These are phyloP conservation scores for Prunus yedoensis DNA, from an alignment of 331 rosid species.

Conservation along the genomic window DNA sequence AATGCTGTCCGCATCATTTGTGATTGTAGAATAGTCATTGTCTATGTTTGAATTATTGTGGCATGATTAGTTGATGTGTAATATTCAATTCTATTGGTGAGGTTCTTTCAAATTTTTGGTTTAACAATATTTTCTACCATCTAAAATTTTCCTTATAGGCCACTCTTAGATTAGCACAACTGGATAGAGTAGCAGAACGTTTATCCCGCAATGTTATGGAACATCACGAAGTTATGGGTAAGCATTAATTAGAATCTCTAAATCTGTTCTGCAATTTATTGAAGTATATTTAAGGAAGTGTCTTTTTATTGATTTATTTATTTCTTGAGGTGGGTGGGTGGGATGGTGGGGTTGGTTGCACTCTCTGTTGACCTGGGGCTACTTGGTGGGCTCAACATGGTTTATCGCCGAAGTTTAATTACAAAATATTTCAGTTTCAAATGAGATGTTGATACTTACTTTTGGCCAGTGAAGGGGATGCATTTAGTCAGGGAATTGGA, in stretches of 20 bases:
- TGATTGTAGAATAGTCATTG: background rate
- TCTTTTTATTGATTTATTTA: background rate
- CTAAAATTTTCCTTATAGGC: constrained; percentile 44
- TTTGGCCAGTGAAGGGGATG: constrained; percentile 99
- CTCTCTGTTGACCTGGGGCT: too few relatives aligned
- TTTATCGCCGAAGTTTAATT: background rate
- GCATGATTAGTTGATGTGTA: background rate
- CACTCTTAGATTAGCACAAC: constrained; percentile 81
- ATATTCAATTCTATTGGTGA: background rate
- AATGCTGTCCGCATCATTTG: background rate
- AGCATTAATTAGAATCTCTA: constrained; percentile 26
- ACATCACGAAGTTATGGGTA: constrained; percentile 99
- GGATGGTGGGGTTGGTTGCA: too few relatives aligned
- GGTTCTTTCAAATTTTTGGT: background rate
- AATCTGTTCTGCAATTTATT: background rate
- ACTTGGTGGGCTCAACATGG: background rate
- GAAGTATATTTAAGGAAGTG: constrained; percentile 8
- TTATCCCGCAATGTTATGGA: constrained; percentile 93
- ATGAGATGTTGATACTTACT: constrained; percentile 62
- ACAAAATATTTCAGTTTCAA: constrained; percentile 21
- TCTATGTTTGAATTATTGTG: background rate
- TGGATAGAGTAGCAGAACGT: constrained; percentile 86
- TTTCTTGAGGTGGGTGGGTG: too few relatives aligned
- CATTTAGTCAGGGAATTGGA: constrained; percentile 96
- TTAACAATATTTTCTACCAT: background rate